Evolutionary conservation across 495 filamentous ascomycete genomes (phyloP), one percentile per base, ranked within the genome.

Genomic region (Aspergillus ostianus): DNA sequence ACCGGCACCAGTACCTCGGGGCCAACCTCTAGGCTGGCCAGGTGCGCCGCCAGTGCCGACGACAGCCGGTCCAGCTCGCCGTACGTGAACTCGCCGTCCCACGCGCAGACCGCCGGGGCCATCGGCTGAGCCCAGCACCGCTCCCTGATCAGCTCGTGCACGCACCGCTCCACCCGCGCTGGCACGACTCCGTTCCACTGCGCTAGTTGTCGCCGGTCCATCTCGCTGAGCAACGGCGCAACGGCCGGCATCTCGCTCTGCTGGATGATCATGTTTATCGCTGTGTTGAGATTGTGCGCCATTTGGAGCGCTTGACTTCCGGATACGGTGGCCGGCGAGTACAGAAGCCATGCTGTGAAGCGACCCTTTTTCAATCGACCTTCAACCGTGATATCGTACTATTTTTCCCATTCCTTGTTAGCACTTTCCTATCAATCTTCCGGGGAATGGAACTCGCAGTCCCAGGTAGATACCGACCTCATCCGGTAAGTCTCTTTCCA

Each of bases 51-150:
- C 10, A 72, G 26, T 0, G 23, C 17, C 13, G 55, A 47, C 23
- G 70, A 51, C 10, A 64, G 49, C 4, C 30, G 4, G 29, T 67
- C 61, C 1, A 73, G 53, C 21, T 70, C 56, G 9, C 20, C 19
- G 32, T 65, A 70, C 15, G 62, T 67, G 17, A 67, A 47, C 3
- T 58, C 45, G 12, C 61, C 62, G 47, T 73, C 70, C 63, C 66
- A 68, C 5, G 65, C 62, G 26, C 56, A 52, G 1, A 69, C 36
- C 12, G 66, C 65, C 26, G 8, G 41, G 0, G 64, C 41, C 5
- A 21, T 9, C 18, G 58, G 58, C 27, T 47, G 51, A 7, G 23
- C 8, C 6, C 6, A 6, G 45, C 44, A 46, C 5, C 50, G 27
- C n/a, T 47, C 15, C n/a, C 15, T 4, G 32, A 59, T 47, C 0